phyloP scores from a whole-genome alignment of 2,329 filamentous ascomycete species.

The Volutella citrinella region DNA sequence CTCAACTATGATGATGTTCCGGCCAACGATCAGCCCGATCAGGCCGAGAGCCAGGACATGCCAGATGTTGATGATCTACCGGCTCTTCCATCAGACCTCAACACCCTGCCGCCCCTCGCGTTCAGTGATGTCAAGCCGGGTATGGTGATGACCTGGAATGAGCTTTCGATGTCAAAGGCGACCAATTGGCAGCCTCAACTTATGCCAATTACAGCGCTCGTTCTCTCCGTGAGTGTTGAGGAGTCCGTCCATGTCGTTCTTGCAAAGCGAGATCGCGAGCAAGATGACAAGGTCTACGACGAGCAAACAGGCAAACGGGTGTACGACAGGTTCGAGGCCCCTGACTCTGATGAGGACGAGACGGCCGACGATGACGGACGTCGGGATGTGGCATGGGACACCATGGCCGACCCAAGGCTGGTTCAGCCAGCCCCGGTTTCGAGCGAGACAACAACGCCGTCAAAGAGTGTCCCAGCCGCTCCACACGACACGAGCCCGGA shows the following conservation, averaged over 20 bases:
- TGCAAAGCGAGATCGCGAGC: slow-evolving; percentile 64
- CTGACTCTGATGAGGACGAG: slow-evolving; percentile 59
- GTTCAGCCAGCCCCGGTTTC: slow-evolving; percentile 39
- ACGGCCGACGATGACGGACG: slow-evolving; percentile 58
- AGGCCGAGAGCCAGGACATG: too few relatives aligned
- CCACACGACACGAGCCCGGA: slow-evolving; percentile 13
- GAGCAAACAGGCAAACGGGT: slow-evolving; percentile 66
- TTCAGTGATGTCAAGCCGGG: slow-evolving; percentile 49
- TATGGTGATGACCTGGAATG: slow-evolving; percentile 68
- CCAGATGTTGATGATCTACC: slow-evolving; percentile 70
- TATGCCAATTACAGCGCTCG: slow-evolving; percentile 61
- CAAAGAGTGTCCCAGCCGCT: slow-evolving; percentile 25
- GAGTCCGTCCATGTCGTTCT: slow-evolving; percentile 58
- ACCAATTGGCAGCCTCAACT: slow-evolving; percentile 67
- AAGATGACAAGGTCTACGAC: slow-evolving; percentile 60
- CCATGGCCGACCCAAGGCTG: slow-evolving; percentile 67
- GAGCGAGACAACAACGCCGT: slow-evolving; percentile 22
- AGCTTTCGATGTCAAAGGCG: slow-evolving; percentile 57
- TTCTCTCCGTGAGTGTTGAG: slow-evolving; percentile 55
- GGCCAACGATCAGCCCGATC: slow-evolving; percentile 43
- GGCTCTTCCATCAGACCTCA: slow-evolving; percentile 55
- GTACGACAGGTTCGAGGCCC: slow-evolving; percentile 77
- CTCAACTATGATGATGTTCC: slow-evolving; percentile 40
- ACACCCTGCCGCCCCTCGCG: slow-evolving; percentile 48
- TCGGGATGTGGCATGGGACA: slow-evolving; percentile 56